Base-by-base conservation (phyloP, 2,329 filamentous ascomycete genomes). In the Aspergillus puulaauensis region DNA sequence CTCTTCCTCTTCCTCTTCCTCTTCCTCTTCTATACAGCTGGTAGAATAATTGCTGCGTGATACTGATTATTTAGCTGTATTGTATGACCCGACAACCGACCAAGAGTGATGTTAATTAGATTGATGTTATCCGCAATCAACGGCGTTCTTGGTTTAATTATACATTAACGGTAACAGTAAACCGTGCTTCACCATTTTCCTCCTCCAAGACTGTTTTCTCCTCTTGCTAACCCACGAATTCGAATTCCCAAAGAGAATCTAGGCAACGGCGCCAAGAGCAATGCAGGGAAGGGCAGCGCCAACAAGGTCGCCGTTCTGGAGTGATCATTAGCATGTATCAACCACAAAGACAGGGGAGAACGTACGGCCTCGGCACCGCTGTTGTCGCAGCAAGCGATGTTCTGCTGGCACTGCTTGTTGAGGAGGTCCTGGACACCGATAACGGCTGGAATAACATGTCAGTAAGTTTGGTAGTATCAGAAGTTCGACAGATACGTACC, bases 391-490 rank as follows among this genome's bases (percentile, higher is more conserved):
- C 72, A 74, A 52, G 71, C 72, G 61, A 74, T 70, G 64, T 73
- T 74, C 68, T 72, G 66, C 68, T 74, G 69, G 67, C 72, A 74
- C 65, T 72, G 59, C 63, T 68, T 64, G 65, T 73, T 72, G 64
- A 74, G 58, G 17, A 72, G 50, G 33, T 73, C 69, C 61, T 70
- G 64, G 49, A 70, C 39, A 14, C 39, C 47, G 52, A 66, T 56
- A 43, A 70, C 12, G 57, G 21, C 48, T 50, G 27, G 3, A 31
- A 57, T 54, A 64, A 64, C 56, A 23, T 31, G 9, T 31, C 9
- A 31, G 27, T 31, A 3, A 31, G 0, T 4, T 9, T 31, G 9
- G 27, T 31, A 11, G 9, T 11, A 31, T 4, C n/a, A 37, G 15
- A 9, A 37, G 15, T 6, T 37, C 4, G 15, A n/a, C 15, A 3